Conservation (phyloP, 257 asterid species). For the Scutellaria galericulata region DNA sequence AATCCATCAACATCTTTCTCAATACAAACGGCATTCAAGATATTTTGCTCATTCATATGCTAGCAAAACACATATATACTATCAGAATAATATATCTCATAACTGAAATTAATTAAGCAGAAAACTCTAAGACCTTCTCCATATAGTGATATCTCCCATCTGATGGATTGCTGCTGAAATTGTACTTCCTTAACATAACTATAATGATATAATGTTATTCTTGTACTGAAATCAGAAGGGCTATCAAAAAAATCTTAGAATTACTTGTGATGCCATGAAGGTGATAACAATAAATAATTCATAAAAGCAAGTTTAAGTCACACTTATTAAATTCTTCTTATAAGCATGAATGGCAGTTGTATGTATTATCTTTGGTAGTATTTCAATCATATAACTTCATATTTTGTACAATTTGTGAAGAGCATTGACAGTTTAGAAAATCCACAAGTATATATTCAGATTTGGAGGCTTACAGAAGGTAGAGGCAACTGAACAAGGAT, state of each 20-base stretch:
- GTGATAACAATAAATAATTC: background rate
- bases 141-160: background rate
- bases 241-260: background rate
- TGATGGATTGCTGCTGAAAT: slow-evolving; percentile 3
- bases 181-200: background rate
- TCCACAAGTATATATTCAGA: background rate
- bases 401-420: background rate
- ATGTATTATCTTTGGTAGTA: background rate
- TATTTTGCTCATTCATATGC: slow-evolving; percentile 86
- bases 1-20: slow-evolving; percentile 99
- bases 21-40: slow-evolving; percentile 76
- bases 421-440: slow-evolving; percentile 3
- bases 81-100: slow-evolving; percentile 18
- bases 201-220: background rate
- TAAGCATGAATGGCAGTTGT: background rate
- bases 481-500: slow-evolving; percentile 98
- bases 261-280: slow-evolving; percentile 7
- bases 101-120: background rate
- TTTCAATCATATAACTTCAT: background rate
- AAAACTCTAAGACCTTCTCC: slow-evolving; percentile 17
- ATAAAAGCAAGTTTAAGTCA: no score
- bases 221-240: background rate
- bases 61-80: slow-evolving; percentile 41
- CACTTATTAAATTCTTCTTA: no score
- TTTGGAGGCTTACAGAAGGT: slow-evolving; percentile 68